Conservation (phyloP, 257 asterid species). For the Cruciata laevipes region DNA sequence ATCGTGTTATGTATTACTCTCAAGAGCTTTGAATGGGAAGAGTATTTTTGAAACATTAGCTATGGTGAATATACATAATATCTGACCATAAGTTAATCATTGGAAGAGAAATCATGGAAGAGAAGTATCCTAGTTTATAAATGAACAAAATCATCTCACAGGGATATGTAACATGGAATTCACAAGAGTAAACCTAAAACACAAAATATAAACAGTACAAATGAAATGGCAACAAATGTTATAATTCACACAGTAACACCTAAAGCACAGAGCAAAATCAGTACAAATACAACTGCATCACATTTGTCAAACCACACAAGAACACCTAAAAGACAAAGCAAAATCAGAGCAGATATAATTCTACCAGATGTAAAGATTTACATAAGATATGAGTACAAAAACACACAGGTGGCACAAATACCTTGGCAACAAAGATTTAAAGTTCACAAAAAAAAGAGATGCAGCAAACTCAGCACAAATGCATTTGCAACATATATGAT, state of each 20-base stretch:
- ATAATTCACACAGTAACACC: neutral
- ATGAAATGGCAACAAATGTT: neutral
- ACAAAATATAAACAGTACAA: neutral
- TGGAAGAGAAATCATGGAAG: neutral
- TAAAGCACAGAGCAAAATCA: neutral
- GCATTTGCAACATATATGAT: no score
- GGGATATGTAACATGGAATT: no score
- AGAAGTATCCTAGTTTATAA: neutral
- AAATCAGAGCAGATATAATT: no score
- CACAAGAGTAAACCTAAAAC: no score
- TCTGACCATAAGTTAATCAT: neutral
- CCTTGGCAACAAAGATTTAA: neutral
- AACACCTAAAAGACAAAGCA: neutral
- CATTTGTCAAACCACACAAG: neutral
- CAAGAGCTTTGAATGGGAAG: no score
- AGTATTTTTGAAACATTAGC: neutral
- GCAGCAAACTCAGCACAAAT: neutral
- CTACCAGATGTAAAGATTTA: no score
- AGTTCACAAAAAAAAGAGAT: no score
- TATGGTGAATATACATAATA: neutral
- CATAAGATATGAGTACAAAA: no score
- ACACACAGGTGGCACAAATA: neutral
- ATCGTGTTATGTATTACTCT: no score
- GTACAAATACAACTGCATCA: neutral
- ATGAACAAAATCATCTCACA: no score